Percentiles rank a stretch among this genome's conserved stretches.
phyloP scores from a whole-genome alignment of 306 rosid genomes.

The Quercus berberidifolia region DNA sequence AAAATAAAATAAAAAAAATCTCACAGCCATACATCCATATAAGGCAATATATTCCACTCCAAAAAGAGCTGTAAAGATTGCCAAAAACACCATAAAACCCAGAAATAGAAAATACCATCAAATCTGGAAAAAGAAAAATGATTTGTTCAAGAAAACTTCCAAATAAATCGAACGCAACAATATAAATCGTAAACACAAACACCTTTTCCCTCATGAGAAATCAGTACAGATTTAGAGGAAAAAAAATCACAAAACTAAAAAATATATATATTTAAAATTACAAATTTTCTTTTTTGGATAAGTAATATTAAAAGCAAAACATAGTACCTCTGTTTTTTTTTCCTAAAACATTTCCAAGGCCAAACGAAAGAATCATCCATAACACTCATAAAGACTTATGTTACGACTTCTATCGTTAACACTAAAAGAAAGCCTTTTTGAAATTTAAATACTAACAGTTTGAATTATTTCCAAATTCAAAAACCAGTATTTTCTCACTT shows the following conservation, averaged over 20 bases:
- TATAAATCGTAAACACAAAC: background rate
- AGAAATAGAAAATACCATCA: constrained; percentile 13
- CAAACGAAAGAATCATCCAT: background rate
- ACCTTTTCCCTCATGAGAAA: background rate
- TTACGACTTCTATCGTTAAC: background rate
- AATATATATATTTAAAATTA: background rate
- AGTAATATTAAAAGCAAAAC: background rate
- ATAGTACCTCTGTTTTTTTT: background rate
- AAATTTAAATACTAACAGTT: background rate
- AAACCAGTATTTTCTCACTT: background rate
- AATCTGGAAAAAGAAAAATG: constrained; percentile 16
- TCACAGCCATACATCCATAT: background rate
- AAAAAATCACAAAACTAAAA: background rate
- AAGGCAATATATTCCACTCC: constrained; percentile 6
- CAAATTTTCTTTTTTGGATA: no score
- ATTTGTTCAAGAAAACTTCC: background rate
- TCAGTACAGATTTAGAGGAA: background rate
- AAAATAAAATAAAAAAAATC: background rate
- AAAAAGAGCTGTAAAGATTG: constrained; percentile 14
- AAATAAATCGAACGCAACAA: background rate
- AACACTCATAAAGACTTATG: background rate
- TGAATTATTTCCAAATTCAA: background rate
- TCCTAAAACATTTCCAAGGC: background rate
- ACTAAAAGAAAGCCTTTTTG: background rate
- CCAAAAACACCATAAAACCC: constrained; percentile 1